Conservation (phyloP, 257 asterid species). For the Salvia hispanica region DNA sequence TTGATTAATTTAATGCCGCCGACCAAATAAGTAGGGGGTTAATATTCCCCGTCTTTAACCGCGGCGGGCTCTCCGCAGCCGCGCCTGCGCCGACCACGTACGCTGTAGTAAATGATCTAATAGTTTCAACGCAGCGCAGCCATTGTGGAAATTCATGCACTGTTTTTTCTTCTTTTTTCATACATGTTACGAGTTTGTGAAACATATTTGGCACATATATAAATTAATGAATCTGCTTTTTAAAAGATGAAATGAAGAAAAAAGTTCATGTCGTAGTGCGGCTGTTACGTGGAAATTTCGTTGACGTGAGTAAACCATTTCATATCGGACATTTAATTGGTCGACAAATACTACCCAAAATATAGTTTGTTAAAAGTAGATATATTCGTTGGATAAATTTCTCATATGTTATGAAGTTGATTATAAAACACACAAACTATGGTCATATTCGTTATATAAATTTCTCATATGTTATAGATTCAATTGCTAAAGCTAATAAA, state of each 20-base stretch:
- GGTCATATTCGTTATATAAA: no score
- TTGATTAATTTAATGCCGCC: constrained; percentile 4
- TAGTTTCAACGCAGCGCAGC: constrained; percentile 11
- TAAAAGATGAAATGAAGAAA: neutral
- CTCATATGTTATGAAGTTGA: no score
- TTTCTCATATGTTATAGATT: no score
- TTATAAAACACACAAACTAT: no score
- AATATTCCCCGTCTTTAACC: neutral
- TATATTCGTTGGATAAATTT: no score
- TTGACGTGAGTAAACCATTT: constrained; percentile 10
- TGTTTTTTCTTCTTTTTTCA: neutral
- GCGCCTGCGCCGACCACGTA: constrained; percentile 16
- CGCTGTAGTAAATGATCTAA: neutral
- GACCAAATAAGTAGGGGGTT: constrained; percentile 10
- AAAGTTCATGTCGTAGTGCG: neutral
- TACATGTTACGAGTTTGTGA: constrained; percentile 3
- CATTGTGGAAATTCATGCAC: neutral
- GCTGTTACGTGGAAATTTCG: neutral
- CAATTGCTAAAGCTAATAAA: no score
- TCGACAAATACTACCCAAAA: neutral
- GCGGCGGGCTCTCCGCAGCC: neutral
- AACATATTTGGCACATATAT: neutral
- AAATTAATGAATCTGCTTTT: neutral
- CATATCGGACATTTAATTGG: neutral
- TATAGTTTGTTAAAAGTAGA: neutral